A percentile compares a stretch with the other conserved stretches of the same genome.
Conservation (phyloP, 2,329 filamentous ascomycete genomes). For the Aspergillus quadricinctus region DNA sequence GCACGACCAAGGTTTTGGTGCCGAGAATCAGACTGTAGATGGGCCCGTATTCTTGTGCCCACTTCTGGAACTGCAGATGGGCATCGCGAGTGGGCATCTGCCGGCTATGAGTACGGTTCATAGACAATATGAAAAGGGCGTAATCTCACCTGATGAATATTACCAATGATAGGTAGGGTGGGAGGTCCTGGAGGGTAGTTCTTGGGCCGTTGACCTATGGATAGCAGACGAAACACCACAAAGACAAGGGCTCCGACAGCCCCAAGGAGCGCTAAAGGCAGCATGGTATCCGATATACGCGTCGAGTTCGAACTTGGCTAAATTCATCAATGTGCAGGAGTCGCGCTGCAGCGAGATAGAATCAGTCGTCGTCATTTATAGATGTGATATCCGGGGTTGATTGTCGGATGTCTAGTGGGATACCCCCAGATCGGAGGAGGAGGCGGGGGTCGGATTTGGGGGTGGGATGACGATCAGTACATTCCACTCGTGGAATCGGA, state of each 20-base stretch:
- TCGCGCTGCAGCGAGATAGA: neutral
- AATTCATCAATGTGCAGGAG: neutral
- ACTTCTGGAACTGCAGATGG: slow-evolving; percentile 49
- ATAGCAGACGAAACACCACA: neutral
- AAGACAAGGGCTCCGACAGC: neutral
- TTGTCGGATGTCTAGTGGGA: neutral
- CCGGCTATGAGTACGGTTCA: neutral
- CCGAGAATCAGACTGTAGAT: slow-evolving; percentile 51
- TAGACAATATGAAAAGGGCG: neutral
- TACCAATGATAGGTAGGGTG: slow-evolving; percentile 49
- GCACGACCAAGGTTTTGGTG: slow-evolving; percentile 44
- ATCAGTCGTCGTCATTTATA: neutral
- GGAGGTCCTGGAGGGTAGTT: slow-evolving; percentile 49
- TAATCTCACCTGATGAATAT: slow-evolving; percentile 39
- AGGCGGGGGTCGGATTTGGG: slow-evolving; percentile 3
- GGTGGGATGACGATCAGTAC: slow-evolving; percentile 1
- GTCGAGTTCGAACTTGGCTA: neutral
- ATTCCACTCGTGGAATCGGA: neutral
- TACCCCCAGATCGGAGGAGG: neutral
- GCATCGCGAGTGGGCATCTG: slow-evolving; percentile 41
- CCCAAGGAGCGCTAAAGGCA: neutral
- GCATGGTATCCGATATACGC: neutral
- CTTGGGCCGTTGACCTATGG: slow-evolving; percentile 24
- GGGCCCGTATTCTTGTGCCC: slow-evolving; percentile 51
- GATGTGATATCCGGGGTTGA: neutral